Evolutionary conservation across 106 monocot species (phyloP).

Genomic region (Allium sativum): DNA sequence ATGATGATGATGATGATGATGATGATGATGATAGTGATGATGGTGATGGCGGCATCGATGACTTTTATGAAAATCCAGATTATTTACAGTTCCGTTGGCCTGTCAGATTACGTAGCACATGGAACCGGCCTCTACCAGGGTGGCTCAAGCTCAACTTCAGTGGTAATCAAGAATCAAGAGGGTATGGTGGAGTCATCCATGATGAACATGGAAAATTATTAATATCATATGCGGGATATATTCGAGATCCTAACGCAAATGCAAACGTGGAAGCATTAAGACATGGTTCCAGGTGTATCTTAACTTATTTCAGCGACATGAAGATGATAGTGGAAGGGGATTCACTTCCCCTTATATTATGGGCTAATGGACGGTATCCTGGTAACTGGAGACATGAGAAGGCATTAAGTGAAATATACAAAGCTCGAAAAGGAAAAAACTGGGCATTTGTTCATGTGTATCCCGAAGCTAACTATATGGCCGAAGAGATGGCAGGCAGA

Average conservation of each 20-base stretch:
- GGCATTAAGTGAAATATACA: background rate
- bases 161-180: background rate
- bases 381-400: background rate
- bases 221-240: background rate
- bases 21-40: no score
- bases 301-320: background rate
- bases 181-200: background rate
- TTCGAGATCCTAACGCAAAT: background rate
- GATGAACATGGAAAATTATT: background rate
- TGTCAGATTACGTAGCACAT: background rate
- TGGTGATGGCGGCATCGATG: no score
- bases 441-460: background rate
- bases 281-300: background rate
- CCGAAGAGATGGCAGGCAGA: no score
- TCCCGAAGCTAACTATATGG: background rate
- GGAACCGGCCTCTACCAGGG: background rate
- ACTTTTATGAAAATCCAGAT: no score
- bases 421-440: background rate
- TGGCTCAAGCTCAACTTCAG: background rate
- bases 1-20: no score
- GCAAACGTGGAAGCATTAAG: background rate
- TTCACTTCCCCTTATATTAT: background rate
- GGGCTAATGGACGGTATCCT: background rate
- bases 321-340: background rate
- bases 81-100: background rate